Conservation (phyloP, 805 yeast species). For the Candida sanyiensis region DNA sequence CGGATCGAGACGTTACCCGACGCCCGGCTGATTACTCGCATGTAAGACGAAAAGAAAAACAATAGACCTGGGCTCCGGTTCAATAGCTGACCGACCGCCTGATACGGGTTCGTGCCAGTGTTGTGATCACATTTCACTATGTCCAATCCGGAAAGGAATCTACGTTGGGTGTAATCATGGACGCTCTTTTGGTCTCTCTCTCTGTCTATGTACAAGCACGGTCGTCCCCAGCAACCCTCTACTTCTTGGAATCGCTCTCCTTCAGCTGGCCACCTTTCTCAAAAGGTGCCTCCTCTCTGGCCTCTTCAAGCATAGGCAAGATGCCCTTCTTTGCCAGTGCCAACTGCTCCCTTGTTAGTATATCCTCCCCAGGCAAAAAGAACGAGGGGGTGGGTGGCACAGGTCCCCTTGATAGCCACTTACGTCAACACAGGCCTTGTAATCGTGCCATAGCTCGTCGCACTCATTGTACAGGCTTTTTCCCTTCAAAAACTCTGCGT, state of each 20-base stretch:
- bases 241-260: constrained; percentile 10
- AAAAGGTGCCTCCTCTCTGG: constrained; percentile 86
- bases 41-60: too few species aligned
- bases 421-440: constrained; percentile 80
- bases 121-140: too few species aligned
- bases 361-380: background rate
- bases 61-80: too few species aligned
- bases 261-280: constrained; percentile 50
- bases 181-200: background rate
- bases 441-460: constrained; percentile 80
- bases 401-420: too few species aligned
- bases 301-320: constrained; percentile 79
- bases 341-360: constrained; percentile 24
- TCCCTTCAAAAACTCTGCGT: constrained; percentile 52
- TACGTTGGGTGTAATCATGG: too few species aligned
- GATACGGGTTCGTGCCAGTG: too few species aligned
- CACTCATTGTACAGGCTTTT: constrained; percentile 73
- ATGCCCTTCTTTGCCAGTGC: constrained; percentile 69
- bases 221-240: background rate
- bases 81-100: too few species aligned
- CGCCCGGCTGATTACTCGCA: too few species aligned
- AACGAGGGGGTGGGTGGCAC: too few species aligned
- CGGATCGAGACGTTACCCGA: too few species aligned
- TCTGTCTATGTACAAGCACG: constrained; percentile 10
- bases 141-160: too few species aligned